Conservation (phyloP, 768 basidiomycete genomes). For the Calocybe indica region DNA sequence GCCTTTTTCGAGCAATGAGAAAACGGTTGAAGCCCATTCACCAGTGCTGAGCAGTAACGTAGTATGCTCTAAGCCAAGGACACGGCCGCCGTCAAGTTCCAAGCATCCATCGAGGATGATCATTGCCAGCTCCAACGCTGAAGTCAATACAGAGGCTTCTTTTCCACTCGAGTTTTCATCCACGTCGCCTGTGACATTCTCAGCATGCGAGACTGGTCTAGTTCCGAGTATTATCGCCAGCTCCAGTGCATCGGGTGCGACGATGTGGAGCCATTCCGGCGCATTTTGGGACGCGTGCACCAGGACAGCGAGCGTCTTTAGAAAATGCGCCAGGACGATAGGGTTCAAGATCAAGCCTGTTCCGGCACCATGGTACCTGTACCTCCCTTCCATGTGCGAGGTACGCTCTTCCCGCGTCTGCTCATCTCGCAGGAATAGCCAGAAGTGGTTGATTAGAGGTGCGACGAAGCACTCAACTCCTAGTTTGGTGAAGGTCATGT, state of each 20-base stretch:
- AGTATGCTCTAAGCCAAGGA: conserved; percentile 72
- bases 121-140: conserved; percentile 73
- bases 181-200: conserved; percentile 27
- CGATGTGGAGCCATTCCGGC: conserved; percentile 70
- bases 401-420: conserved; percentile 71
- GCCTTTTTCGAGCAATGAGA: conserved; percentile 61
- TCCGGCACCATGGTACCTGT: conserved; percentile 65
- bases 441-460: conserved; percentile 91
- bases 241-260: conserved; percentile 80
- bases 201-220: conserved; percentile 44
- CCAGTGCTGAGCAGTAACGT: conserved; percentile 61
- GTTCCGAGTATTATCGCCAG: conserved; percentile 78
- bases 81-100: conserved; percentile 72
- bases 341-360: conserved; percentile 81
- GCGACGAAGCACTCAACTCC: conserved; percentile 87
- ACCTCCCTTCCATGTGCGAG: conserved; percentile 42
- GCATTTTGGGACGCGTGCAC: conserved; percentile 81
- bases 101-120: conserved; percentile 69
- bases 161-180: conserved; percentile 30
- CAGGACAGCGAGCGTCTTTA: conserved; percentile 72
- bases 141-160: conserved; percentile 69
- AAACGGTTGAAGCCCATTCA: conserved; percentile 77
- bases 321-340: conserved; percentile 66
- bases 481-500: conserved; percentile 53
- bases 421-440: conserved; percentile 87